Evolutionary conservation across 306 rosid genomes (phyloP).

Genomic region (Heteromeles arbutifolia): DNA sequence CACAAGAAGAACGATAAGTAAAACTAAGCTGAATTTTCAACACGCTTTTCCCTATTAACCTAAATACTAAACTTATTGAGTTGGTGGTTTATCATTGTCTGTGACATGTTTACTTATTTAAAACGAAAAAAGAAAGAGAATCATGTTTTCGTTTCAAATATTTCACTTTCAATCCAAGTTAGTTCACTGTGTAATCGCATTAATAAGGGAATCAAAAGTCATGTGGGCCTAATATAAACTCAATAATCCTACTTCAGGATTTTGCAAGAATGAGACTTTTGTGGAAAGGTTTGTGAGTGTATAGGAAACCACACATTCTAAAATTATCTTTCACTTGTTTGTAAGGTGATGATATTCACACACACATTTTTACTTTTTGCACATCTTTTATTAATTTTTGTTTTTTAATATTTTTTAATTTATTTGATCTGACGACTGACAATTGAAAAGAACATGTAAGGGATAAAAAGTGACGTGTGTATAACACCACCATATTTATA

Average conservation of each 20-base stretch:
- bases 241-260: too few species aligned
- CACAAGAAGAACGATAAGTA: background rate
- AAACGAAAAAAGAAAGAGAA: background rate
- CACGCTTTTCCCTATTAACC: background rate
- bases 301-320: background rate
- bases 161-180: too few species aligned
- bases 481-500: too few species aligned
- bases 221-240: background rate
- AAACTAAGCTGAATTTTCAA: background rate
- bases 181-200: background rate
- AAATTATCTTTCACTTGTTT: background rate
- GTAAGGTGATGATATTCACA: too few species aligned
- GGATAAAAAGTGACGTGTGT: fast-evolving
- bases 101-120: background rate
- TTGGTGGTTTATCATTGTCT: background rate
- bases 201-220: background rate
- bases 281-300: too few species aligned
- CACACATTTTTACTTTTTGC: too few species aligned
- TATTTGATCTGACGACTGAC: fast-evolving
- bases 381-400: too few species aligned
- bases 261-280: too few species aligned
- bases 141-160: too few species aligned
- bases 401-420: too few species aligned
- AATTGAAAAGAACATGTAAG: too few species aligned
- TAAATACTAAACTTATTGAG: background rate